Base-by-base conservation (phyloP, 2,329 filamentous ascomycete genomes). In the Rhexocercosporidium sp. region DNA sequence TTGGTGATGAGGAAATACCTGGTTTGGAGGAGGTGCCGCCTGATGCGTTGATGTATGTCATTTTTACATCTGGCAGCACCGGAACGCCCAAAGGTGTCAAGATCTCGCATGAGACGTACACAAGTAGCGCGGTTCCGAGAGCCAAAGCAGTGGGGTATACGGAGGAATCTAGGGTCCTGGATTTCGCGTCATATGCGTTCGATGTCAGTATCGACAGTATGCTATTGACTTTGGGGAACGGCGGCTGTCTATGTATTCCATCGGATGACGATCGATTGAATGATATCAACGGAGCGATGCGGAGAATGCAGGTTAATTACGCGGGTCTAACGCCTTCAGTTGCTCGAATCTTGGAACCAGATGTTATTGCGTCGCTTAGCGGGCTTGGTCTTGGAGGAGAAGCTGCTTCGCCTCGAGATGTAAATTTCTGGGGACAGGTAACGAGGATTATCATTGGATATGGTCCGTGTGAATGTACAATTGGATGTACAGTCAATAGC, bases 181-280 rank as follows among this genome's bases (percentile, higher is more conserved):
- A 75, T 63, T 77, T 75, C 66, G 70, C 71, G 25, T 70, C 77
- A 1, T 79, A 81, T 62, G 78, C 79, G 12, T 82, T 81, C 54
- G 81, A 82, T 71, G 79, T 77, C 51, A 77, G 77, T 25, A 72
- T 80, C 0, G 73, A 74, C 1, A 73, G 71, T 27, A 82, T 71
- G 14, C 62, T 76, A 3, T 64, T 60, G 11, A 66, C 72, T 2
- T 74, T 83, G 12, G 75, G 75, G 22, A 66, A 75, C 27, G 81
- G 81, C 39, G 81, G 77, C 7, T 79, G 77, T 57, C 73, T 82
- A 3, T 82, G 80, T 53, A 75, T 82, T 9, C 79, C 80, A 1
- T 78, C 77, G 0, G 78, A 82, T 31, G 74, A 78, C 6, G 74
- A 79, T 16, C 73, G 78, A 31, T 69, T 80, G 49, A 79, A 81